Conservation (phyloP, 2,329 filamentous ascomycete species). For the Zopfia rhizophila region DNA sequence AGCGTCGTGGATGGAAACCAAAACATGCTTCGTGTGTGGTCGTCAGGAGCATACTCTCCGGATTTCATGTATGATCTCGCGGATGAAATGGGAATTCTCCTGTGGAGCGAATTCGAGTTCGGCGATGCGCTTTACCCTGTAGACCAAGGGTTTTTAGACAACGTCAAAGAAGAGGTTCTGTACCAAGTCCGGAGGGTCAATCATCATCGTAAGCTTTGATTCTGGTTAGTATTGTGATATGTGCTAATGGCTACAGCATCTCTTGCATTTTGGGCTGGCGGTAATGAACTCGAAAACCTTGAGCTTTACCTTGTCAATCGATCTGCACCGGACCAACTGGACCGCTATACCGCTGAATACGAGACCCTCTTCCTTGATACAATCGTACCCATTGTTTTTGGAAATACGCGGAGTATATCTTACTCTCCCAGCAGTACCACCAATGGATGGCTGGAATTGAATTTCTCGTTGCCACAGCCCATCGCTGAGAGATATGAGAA, state of each 20-base stretch:
- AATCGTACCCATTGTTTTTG: constrained; percentile 66
- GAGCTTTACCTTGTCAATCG: constrained; percentile 56
- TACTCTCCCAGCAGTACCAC: constrained; percentile 70
- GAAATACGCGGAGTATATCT: constrained; percentile 68
- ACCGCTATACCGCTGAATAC: constrained; percentile 62
- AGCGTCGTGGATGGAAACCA: constrained; percentile 68
- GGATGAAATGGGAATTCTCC: constrained; percentile 66
- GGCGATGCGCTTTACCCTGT: constrained; percentile 70
- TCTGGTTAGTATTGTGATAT: neutral
- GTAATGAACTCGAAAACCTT: constrained; percentile 69
- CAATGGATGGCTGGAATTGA: constrained; percentile 66
- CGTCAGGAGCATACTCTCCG: constrained; percentile 68
- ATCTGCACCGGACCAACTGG: constrained; percentile 55
- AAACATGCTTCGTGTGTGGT: constrained; percentile 73
- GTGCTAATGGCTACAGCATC: constrained; percentile 37
- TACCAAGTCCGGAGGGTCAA: constrained; percentile 71
- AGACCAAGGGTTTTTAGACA: constrained; percentile 64
- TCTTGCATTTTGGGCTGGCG: constrained; percentile 53
- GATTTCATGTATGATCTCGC: constrained; percentile 72
- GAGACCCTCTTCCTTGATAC: constrained; percentile 67
- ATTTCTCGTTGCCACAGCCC: constrained; percentile 63
- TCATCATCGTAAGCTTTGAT: constrained; percentile 65
- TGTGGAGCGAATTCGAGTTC: constrained; percentile 73
- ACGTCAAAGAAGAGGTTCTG: constrained; percentile 64
- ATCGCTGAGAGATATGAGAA: constrained; percentile 69